Conservation (phyloP, 257 asterid genomes). For the Nicotiana attenuata region DNA sequence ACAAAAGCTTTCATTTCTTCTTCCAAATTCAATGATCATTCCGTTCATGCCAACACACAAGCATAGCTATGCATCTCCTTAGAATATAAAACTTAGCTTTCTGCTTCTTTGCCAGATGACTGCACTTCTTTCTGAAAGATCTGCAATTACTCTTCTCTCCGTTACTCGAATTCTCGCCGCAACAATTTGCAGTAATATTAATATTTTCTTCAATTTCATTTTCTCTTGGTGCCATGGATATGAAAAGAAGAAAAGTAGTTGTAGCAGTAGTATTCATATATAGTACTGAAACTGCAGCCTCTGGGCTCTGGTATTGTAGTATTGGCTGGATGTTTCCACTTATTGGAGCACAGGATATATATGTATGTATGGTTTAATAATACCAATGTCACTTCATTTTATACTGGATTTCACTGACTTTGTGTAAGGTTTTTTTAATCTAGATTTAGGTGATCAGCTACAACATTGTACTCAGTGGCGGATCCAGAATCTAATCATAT, state of each 20-base stretch:
- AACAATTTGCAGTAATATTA: not conserved
- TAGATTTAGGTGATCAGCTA: not conserved
- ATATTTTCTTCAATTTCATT: not conserved
- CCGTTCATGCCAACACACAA: conserved; percentile 71
- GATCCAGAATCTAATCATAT: no score
- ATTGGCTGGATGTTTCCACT: not conserved
- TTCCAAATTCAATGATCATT: conserved; percentile 27
- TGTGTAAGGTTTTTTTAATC: not conserved
- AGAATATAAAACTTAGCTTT: conserved; percentile 68
- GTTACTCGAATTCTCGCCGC: not conserved
- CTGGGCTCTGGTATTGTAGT: not conserved
- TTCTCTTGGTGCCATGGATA: conserved; percentile 3
- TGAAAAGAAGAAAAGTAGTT: not conserved
- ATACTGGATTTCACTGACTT: not conserved
- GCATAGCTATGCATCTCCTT: conserved; percentile 77
- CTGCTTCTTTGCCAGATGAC: conserved; percentile 48
- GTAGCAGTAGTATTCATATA: not conserved
- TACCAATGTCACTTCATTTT: not conserved
- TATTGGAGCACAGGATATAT: not conserved
- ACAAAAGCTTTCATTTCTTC: not conserved
- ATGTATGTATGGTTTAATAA: not conserved
- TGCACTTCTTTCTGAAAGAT: conserved; percentile 53
- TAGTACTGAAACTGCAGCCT: not conserved
- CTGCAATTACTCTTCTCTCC: conserved; percentile 7
- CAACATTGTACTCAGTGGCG: not conserved